Conservation (phyloP, 1,284 basidiomycete species). For the Pseudozyma pruni region DNA sequence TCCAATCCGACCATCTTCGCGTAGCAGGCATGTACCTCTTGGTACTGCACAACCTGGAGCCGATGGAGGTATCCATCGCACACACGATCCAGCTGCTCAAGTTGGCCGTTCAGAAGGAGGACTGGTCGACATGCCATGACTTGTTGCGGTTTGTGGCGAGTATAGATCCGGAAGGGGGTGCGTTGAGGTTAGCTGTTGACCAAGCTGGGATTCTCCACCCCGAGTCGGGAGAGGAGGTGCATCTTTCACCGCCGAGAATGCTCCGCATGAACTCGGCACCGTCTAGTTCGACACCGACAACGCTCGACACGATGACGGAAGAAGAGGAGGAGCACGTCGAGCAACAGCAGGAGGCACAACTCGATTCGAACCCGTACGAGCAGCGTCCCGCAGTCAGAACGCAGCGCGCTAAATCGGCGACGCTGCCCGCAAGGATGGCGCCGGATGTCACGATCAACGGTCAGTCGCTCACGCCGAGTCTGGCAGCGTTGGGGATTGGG, state of each 20-base stretch:
- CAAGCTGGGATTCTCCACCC: slow-evolving; percentile 29
- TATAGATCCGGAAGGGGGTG: slow-evolving; percentile 73
- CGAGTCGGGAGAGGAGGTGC: background rate
- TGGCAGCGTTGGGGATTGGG: slow-evolving; percentile 23
- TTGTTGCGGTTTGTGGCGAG: slow-evolving; percentile 68
- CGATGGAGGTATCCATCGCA: slow-evolving; percentile 73
- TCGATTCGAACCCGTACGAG: too few relatives aligned
- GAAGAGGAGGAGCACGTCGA: slow-evolving; percentile 27
- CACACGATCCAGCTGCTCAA: slow-evolving; percentile 59
- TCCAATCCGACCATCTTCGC: slow-evolving; percentile 79
- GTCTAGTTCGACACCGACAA: slow-evolving; percentile 9
- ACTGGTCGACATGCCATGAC: slow-evolving; percentile 68
- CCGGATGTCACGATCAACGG: slow-evolving; percentile 46
- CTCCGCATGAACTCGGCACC: slow-evolving; percentile 14
- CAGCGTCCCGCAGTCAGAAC: background rate
- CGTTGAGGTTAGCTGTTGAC: slow-evolving; percentile 28
- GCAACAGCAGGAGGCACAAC: background rate
- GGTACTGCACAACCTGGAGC: slow-evolving; percentile 91
- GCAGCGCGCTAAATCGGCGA: slow-evolving; percentile 2
- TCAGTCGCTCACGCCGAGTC: slow-evolving; percentile 16
- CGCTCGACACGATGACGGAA: slow-evolving; percentile 35
- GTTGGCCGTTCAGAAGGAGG: slow-evolving; percentile 41
- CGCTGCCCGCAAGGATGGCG: slow-evolving; percentile 16
- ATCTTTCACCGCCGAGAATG: slow-evolving; percentile 16
- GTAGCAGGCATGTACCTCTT: slow-evolving; percentile 93